phyloP scores from a whole-genome alignment of 768 basidiomycete species.

The Hypholoma fasciculare region DNA sequence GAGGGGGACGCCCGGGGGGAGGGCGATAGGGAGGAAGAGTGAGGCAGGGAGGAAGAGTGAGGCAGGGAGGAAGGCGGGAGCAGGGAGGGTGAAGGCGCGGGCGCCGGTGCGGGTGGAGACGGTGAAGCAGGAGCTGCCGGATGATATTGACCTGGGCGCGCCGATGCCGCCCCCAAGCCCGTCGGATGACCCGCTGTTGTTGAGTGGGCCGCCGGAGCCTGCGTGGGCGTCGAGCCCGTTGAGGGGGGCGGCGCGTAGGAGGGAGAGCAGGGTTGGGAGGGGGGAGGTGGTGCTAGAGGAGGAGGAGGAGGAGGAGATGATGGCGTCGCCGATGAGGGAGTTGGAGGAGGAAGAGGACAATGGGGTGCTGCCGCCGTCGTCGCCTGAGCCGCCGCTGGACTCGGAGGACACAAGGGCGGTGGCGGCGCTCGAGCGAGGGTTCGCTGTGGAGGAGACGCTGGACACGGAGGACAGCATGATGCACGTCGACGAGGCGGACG shows the following conservation, averaged over 20 bases:
- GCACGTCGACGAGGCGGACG: conserved; percentile 28
- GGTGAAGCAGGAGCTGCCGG: conserved; percentile 68
- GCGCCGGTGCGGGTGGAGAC: conserved; percentile 9
- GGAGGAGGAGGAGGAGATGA: neutral
- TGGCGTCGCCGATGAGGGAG: neutral
- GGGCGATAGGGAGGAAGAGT: conserved; percentile 11
- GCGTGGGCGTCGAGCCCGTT: conserved; percentile 6
- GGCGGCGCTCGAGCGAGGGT: conserved; percentile 2
- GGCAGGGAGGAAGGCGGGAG: neutral
- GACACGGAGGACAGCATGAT: conserved; percentile 28
- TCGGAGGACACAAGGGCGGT: conserved; percentile 16
- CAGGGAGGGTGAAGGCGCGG: neutral
- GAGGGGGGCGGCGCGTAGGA: neutral
- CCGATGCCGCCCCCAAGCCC: conserved; percentile 74
- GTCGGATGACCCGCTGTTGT: conserved; percentile 71
- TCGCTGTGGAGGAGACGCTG: conserved; percentile 22
- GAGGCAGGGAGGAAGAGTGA: neutral
- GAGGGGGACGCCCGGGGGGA: no score
- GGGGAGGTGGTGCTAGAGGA: conserved; percentile 1
- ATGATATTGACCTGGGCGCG: conserved; percentile 50
- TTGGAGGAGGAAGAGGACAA: neutral
- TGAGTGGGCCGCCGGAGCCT: conserved; percentile 45
- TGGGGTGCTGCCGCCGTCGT: conserved; percentile 21
- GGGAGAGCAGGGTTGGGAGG: neutral
- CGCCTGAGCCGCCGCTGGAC: conserved; percentile 18